Conservation (phyloP, 176 grass and related monocot genomes). For the Aegilops tauschii region DNA sequence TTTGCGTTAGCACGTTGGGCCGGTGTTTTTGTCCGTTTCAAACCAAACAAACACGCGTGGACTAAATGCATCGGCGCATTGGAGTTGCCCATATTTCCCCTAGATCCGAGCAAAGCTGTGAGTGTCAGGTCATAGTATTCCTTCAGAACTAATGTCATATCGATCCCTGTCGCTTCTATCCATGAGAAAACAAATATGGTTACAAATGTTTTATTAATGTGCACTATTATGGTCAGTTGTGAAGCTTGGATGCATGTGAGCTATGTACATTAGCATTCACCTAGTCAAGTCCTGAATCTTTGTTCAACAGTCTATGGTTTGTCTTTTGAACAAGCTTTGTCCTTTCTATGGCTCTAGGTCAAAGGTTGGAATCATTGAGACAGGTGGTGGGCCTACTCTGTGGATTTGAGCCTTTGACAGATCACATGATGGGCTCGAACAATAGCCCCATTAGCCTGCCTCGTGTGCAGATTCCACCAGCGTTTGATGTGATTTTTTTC, state of each 20-base stretch:
- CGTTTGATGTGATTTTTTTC: neutral
- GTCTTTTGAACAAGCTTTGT: neutral
- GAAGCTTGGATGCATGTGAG: too few relatives aligned
- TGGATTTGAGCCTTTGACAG: neutral
- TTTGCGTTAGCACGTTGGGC: too few relatives aligned
- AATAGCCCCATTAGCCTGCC: neutral
- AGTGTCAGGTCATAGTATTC: too few relatives aligned
- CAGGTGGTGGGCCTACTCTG: neutral
- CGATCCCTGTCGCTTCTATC: too few relatives aligned
- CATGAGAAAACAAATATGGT: neutral
- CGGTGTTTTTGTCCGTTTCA: too few relatives aligned
- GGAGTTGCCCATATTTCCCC: too few relatives aligned
- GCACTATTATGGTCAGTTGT: neutral
- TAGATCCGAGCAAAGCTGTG: too few relatives aligned
- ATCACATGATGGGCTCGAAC: constrained; percentile 25
- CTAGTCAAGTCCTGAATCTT: neutral
- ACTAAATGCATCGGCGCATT: too few relatives aligned
- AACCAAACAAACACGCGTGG: too few relatives aligned
- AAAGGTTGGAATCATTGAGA: constrained; percentile 35
- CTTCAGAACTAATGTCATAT: too few relatives aligned
- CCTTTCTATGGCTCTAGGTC: neutral
- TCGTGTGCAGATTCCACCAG: neutral
- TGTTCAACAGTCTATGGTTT: neutral
- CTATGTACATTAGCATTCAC: too few relatives aligned
- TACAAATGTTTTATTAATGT: neutral